phyloP scores from a whole-genome alignment of 768 basidiomycete genomes.

The Panellus pusillus region DNA sequence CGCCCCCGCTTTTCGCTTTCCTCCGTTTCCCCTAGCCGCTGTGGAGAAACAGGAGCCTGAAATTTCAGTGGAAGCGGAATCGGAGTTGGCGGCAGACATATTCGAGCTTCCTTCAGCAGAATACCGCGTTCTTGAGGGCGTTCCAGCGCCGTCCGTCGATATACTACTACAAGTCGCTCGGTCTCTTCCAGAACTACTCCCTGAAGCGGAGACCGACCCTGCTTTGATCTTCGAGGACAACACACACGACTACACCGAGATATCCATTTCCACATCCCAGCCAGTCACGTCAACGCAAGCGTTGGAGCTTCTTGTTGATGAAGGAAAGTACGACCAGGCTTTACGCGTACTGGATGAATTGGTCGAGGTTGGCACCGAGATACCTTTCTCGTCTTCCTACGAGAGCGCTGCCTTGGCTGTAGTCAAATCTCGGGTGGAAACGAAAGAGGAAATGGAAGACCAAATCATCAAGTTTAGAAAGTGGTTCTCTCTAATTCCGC shows the following conservation, averaged over 20 bases:
- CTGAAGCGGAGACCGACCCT: conserved; percentile 15
- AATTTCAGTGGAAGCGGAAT: neutral
- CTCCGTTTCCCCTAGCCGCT: conserved; percentile 12
- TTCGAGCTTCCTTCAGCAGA: conserved; percentile 7
- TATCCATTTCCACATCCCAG: conserved; percentile 7
- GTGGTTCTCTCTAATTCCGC: conserved; percentile 48
- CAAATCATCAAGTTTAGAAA: conserved; percentile 27
- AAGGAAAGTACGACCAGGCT: conserved; percentile 32
- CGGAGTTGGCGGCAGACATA: conserved; percentile 1
- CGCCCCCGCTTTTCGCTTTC: conserved; percentile 12
- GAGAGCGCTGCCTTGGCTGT: conserved; percentile 35
- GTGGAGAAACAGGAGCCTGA: conserved; percentile 1
- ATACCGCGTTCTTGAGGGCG: conserved; percentile 13
- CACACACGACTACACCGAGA: conserved; percentile 5
- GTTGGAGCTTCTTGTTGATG: conserved; percentile 28
- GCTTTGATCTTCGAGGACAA: conserved; percentile 19
- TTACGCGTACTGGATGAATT: conserved; percentile 40
- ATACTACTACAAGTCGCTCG: conserved; percentile 20
- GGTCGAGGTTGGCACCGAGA: conserved; percentile 33
- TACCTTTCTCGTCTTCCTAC: conserved; percentile 38
- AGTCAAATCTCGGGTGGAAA: conserved; percentile 7
- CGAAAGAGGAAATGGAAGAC: conserved; percentile 14
- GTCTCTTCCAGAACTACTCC: conserved; percentile 16
- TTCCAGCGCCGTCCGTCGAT: conserved; percentile 15
- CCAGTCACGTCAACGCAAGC: conserved; percentile 28